Conservation (phyloP, 139 green algal genomes). For the Coelastrella sp. region DNA sequence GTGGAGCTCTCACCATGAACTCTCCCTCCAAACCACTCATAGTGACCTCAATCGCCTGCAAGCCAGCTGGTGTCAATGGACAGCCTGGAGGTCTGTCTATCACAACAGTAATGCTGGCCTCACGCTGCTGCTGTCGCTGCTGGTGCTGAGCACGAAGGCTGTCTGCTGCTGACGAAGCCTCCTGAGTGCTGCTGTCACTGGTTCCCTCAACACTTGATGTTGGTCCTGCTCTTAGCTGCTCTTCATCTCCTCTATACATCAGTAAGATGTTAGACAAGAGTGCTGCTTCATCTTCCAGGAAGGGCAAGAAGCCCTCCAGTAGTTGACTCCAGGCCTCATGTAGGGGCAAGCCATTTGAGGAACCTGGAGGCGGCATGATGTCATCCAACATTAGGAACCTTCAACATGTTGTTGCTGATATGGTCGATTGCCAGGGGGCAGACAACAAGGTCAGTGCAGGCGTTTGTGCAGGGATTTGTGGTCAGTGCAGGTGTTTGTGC, state of each 20-base stretch:
- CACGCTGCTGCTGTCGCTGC: neutral
- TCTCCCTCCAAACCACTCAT: constrained; percentile 51
- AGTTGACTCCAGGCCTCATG: constrained; percentile 53
- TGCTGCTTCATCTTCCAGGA: constrained; percentile 49
- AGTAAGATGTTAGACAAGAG: constrained; percentile 40
- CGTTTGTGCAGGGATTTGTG: no score
- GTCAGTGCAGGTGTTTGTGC: no score
- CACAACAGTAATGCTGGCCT: neutral
- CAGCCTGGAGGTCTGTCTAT: neutral
- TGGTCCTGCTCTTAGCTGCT: neutral
- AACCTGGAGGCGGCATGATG: neutral
- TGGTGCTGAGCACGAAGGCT: neutral
- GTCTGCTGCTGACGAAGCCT: neutral
- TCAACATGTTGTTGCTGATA: no score
- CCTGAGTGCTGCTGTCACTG: neutral
- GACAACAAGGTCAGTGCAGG: no score
- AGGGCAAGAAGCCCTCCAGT: constrained; percentile 53
- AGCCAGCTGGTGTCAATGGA: constrained; percentile 3
- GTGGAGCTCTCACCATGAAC: constrained; percentile 55
- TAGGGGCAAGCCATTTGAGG: constrained; percentile 6
- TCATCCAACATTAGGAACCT: neutral
- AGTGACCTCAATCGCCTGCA: constrained; percentile 44
- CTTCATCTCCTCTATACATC: constrained; percentile 40
- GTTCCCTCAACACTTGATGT: neutral
- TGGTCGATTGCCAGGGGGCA: no score